phyloP scores from a whole-genome alignment of 495 filamentous ascomycete species.

The Aspergillus ostianus region DNA sequence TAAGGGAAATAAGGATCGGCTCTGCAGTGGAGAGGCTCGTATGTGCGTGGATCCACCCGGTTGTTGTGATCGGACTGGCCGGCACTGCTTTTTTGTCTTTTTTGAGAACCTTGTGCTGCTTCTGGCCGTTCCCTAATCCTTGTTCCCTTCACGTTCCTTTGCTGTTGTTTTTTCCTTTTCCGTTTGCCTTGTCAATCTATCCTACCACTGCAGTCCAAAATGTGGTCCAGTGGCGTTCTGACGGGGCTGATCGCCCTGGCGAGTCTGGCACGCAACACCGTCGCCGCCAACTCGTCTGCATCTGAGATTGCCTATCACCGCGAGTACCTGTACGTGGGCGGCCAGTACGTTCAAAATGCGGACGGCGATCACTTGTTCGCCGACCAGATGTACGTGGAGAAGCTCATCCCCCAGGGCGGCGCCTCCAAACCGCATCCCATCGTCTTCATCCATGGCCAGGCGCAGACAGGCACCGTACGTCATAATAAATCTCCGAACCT shows the following conservation, averaged over 20 bases:
- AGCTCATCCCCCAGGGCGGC: slow-evolving; percentile 35
- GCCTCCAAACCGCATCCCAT: slow-evolving; percentile 38
- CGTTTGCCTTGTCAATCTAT: background rate
- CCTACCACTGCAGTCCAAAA: background rate
- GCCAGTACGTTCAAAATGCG: slow-evolving; percentile 35
- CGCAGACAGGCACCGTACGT: slow-evolving; percentile 52
- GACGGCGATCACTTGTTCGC: slow-evolving; percentile 38
- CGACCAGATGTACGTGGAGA: slow-evolving; percentile 59
- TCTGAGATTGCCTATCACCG: slow-evolving; percentile 18
- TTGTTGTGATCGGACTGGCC: background rate
- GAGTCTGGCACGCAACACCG: background rate
- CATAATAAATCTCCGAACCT: background rate
- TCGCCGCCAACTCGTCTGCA: background rate
- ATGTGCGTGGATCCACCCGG: background rate
- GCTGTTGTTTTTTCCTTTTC: too few relatives aligned
- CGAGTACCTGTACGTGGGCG: slow-evolving; percentile 52
- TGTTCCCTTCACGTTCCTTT: background rate
- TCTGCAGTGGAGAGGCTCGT: background rate
- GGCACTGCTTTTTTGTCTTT: background rate
- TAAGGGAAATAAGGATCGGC: background rate
- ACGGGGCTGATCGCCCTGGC: background rate
- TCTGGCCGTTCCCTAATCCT: background rate
- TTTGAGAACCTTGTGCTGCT: background rate
- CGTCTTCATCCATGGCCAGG: slow-evolving; percentile 52
- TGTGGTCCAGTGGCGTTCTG: background rate